Conservation (phyloP, 768 basidiomycete species). For the Rhodosporidiobolus sp. region DNA sequence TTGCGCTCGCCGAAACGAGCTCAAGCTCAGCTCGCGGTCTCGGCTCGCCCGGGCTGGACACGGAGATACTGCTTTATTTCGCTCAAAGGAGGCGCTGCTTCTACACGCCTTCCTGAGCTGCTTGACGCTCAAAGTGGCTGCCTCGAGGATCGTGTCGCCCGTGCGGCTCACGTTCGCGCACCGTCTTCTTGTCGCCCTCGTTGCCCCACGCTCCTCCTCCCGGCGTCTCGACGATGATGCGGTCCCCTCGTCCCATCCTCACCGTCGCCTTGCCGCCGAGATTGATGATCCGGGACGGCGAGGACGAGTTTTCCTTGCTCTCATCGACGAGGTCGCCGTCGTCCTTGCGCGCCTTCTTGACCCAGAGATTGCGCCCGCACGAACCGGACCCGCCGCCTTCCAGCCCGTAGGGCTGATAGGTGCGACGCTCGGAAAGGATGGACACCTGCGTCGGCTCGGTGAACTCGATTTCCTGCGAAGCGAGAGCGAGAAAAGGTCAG, state of each 20-base stretch:
- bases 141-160: conserved; percentile 8
- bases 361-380: conserved; percentile 79
- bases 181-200: conserved; percentile 14
- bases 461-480: conserved; percentile 65
- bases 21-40: no score
- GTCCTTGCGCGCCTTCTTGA: conserved; percentile 49
- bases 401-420: conserved; percentile 79
- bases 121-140: conserved; percentile 2
- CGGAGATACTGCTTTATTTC: no score
- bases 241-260: conserved; percentile 83
- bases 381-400: conserved; percentile 71
- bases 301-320: not conserved
- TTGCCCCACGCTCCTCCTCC: conserved; percentile 86
- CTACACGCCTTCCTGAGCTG: conserved; percentile 25
- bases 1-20: no score
- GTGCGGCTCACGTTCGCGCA: not conserved
- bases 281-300: conserved; percentile 65
- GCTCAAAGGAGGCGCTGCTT: no score
- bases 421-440: conserved; percentile 81
- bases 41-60: no score
- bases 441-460: conserved; percentile 75
- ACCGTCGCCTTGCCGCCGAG: conserved; percentile 83
- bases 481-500: not conserved
- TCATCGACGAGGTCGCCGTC: conserved; percentile 56
- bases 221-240: conserved; percentile 76